Base-by-base conservation (phyloP, 2,329 filamentous ascomycete species). In the Boeremia lycopersici region DNA sequence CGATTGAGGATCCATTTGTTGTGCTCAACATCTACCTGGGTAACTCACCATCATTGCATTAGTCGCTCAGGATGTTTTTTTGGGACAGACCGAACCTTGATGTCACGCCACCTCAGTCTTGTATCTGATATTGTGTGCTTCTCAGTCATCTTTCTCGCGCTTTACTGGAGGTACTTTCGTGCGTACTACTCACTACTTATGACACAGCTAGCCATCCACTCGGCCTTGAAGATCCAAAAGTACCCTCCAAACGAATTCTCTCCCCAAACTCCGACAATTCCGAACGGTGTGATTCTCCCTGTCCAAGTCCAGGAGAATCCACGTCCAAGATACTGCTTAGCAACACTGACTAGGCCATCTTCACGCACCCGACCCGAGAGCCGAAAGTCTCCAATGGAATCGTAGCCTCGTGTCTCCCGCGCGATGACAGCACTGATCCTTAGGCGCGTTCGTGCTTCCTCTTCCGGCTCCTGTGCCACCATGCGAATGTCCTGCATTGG, bases 181-280 rank as follows among this genome's bases (percentile, higher is more conserved):
- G 19, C 19, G 17, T 36, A 4, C 9, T 19, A 11, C 8, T 10
- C 9, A 5, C 15, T 8, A 9, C 34, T 17, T 11, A 19, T 6
- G 34, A 11, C 11, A 5, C 11, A 3, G 34, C 17, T 17, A 5
- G 25, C 11, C 6, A 41, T n/a, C 65, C 64, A 70, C n/a, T 67
- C 62, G 19, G 56, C 38, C 39, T 68, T 70, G 60, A 63, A 69
- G 8, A 69, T 64, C 63, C 66, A 69, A 19, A 69, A 65, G 25
- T 67, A 63, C 0, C 65, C 64, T n/a, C 62, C 62, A 34, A 68
- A 62, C 4, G 40, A 39, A 12, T 46, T 36, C 1, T 44, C 17
- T 29, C 60, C 56, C 66, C 63, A 70, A 3, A 53, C 47, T 3
- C 65, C 67, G 17, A 63, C 58, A 9, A 70, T 67, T 0, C 66